phyloP scores from a whole-genome alignment of 2,329 filamentous ascomycete species.

The Cladosporium sp. region DNA sequence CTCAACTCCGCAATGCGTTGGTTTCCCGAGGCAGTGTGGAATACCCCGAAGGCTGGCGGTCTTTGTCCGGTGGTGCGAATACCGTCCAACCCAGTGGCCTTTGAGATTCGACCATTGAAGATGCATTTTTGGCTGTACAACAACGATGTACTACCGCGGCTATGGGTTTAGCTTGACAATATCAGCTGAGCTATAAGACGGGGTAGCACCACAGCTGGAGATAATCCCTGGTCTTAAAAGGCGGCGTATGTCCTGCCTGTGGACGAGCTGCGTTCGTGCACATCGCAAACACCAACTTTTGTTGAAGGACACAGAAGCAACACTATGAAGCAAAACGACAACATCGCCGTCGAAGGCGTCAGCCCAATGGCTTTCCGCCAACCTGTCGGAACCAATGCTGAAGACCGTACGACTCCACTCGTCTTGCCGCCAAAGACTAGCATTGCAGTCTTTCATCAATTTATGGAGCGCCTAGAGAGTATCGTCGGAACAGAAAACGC shows the following conservation, averaged over 20 bases:
- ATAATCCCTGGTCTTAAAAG: background rate
- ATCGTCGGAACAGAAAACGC: slow-evolving; percentile 24
- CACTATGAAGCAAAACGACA: background rate
- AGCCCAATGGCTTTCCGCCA: slow-evolving; percentile 18
- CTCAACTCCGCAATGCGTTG: background rate
- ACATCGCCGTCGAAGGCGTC: background rate
- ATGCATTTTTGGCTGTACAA: background rate
- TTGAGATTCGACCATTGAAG: background rate
- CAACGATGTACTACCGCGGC: background rate
- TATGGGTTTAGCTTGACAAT: background rate
- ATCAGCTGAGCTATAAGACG: background rate
- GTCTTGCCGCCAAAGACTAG: slow-evolving; percentile 22
- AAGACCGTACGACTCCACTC: slow-evolving; percentile 15
- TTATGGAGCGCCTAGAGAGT: slow-evolving; percentile 15
- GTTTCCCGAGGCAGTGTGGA: background rate
- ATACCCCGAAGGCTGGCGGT: background rate
- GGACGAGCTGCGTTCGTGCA: background rate
- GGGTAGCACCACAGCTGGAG: background rate
- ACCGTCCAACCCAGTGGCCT: background rate
- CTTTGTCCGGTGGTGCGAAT: background rate
- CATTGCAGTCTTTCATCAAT: slow-evolving; percentile 21
- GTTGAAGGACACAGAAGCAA: background rate
- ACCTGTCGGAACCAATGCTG: slow-evolving; percentile 15
- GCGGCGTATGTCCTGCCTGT: background rate
- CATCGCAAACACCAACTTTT: background rate